Evolutionary conservation across 2,329 filamentous ascomycete species (phyloP).

Genomic region (Huntiella moniliformis): DNA sequence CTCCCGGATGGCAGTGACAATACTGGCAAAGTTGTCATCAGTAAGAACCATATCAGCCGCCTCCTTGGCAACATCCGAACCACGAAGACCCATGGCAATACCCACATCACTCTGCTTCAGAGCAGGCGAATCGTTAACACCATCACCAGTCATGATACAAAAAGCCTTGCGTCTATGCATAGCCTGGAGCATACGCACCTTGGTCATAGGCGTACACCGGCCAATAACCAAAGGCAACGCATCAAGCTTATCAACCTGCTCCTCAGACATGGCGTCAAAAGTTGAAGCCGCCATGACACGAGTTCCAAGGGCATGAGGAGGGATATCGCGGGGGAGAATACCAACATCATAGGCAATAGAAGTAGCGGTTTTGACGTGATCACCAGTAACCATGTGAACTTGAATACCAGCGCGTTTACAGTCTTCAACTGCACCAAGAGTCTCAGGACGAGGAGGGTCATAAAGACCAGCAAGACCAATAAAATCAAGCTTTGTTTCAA

Average conservation of each 20-base stretch:
- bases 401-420: constrained; percentile 43
- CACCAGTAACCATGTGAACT: constrained; percentile 52
- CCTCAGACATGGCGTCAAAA: constrained; percentile 43
- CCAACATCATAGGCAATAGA: constrained; percentile 48
- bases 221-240: constrained; percentile 48
- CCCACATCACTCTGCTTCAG: constrained; percentile 56
- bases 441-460: constrained; percentile 52
- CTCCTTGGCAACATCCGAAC: constrained; percentile 58
- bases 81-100: constrained; percentile 55
- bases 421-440: constrained; percentile 37
- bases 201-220: constrained; percentile 50
- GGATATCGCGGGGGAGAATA: constrained; percentile 28
- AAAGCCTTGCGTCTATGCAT: constrained; percentile 48
- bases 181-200: constrained; percentile 61
- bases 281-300: constrained; percentile 42
- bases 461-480: constrained; percentile 55
- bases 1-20: constrained; percentile 53
- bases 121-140: constrained; percentile 57
- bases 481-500: constrained; percentile 41
- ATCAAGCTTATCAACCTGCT: constrained; percentile 42
- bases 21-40: constrained; percentile 75
- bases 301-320: constrained; percentile 21
- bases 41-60: constrained; percentile 77
- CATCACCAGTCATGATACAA: constrained; percentile 58
- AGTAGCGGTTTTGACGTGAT: constrained; percentile 48